Percentiles rank a stretch among this genome's conserved stretches.
phyloP scores from a whole-genome alignment of 2,329 filamentous ascomycete genomes.

The Tolypocladium paradoxum region DNA sequence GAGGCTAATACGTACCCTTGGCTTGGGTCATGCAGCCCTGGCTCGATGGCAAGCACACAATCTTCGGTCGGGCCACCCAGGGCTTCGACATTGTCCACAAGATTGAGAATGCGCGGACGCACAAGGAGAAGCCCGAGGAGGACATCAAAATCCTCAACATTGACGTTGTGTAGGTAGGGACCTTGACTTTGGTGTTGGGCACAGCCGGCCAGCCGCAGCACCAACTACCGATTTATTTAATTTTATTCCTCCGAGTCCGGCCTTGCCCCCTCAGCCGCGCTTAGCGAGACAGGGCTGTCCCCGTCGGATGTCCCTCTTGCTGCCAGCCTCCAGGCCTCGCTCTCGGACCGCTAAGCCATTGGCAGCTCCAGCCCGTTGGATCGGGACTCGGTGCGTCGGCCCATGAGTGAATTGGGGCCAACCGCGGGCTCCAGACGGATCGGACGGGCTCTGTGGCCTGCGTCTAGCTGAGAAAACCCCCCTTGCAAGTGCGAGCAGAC shows the following conservation, averaged over 20 bases:
- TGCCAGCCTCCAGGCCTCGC: neutral
- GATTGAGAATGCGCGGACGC: conserved; percentile 83
- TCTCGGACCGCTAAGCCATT: neutral
- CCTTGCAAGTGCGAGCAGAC: neutral
- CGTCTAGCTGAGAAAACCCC: neutral
- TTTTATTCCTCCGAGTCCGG: neutral
- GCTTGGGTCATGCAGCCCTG: conserved; percentile 47
- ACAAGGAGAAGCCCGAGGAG: conserved; percentile 88
- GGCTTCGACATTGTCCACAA: conserved; percentile 90
- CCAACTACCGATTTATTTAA: neutral
- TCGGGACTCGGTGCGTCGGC: neutral
- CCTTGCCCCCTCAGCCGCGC: neutral
- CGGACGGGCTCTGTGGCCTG: neutral
- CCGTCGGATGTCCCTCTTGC: neutral
- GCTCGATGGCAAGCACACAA: conserved; percentile 92
- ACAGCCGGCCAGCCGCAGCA: neutral
- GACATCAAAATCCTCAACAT: conserved; percentile 98
- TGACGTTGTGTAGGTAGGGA: conserved; percentile 34
- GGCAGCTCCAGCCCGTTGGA: neutral
- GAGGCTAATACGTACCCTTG: neutral
- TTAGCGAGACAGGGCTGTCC: neutral
- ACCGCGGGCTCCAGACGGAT: neutral
- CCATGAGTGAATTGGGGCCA: neutral
- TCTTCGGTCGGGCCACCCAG: conserved; percentile 84
- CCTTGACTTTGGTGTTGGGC: neutral